Base-by-base conservation (phyloP, 805 yeast genomes). In the Hanseniaspora valbyensis region DNA sequence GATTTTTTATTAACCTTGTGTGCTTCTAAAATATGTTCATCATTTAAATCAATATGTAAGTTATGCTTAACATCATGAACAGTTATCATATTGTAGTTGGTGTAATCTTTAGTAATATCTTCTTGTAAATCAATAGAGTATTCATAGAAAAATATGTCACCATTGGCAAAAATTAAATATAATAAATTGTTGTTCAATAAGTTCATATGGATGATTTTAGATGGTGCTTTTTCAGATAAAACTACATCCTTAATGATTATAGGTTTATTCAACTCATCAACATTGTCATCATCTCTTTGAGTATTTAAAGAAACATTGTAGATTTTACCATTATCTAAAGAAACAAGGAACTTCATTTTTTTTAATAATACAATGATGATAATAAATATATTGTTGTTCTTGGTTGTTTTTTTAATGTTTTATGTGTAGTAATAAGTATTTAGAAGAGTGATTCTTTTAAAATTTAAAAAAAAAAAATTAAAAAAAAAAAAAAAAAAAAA, bases 301-400 rank as follows among this genome's bases (percentile, higher is more conserved):
- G 44, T n/a, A 14, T 48, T 48, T 13, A 48, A 24, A 12, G 34
- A 48, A 14, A 48, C 38, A 29, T 48, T 48, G 34, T 48, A 48
- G 14, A 48, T 34, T 19, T 76, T 70, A 0, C 89, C 88, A 1
- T 83, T 89, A 54, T 77, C 83, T 16, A 84, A 75, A 38, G 86
- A 70, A 2, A 72, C 80, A 41, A 83, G 57, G 13, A 82, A 61
- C 63, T 74, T 80, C 90, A 83, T 81, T 10, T 13, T 50, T n/a
- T n/a, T n/a, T n/a, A n/a, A n/a, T n/a, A n/a, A n/a, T n/a, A n/a
- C n/a, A n/a, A n/a, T n/a, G n/a, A n/a, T n/a, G n/a, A n/a, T n/a
- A n/a, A n/a, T n/a, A n/a, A 34, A 19, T 16, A 8, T 24, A 13
- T n/a, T 26, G 9, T 36, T 8, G 29, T 22, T n/a, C 5, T 1